Evolutionary conservation across 2,329 filamentous ascomycete genomes (phyloP).

Genomic region (Cladosporium halotolerans): DNA sequence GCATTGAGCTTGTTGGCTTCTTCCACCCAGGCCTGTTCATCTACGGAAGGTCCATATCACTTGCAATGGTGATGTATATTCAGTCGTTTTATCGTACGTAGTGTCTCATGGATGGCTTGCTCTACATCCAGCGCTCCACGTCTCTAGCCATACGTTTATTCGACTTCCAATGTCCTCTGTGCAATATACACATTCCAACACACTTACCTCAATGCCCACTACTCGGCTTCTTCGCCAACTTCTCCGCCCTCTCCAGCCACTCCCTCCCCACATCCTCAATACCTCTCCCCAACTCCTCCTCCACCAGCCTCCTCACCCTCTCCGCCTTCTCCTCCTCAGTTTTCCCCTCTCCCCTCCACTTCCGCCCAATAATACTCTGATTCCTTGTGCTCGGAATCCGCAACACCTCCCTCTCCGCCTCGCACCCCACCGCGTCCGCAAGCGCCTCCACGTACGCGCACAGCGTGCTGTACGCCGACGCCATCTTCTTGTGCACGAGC

Average conservation of each 20-base stretch:
- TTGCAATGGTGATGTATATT: too few relatives aligned
- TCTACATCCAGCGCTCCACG: too few relatives aligned
- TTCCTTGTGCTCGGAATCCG: conserved; percentile 91
- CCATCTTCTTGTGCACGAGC: conserved; percentile 31
- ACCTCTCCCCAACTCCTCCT: conserved; percentile 45
- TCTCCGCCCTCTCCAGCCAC: conserved; percentile 48
- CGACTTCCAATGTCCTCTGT: too few relatives aligned
- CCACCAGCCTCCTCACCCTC: conserved; percentile 58
- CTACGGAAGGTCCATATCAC: too few relatives aligned
- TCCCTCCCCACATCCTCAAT: conserved; percentile 39
- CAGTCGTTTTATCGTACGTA: too few relatives aligned
- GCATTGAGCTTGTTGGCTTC: too few relatives aligned
- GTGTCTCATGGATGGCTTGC: too few relatives aligned
- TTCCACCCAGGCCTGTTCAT: too few relatives aligned
- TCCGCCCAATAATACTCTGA: conserved; percentile 67
- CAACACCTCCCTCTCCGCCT: conserved; percentile 75
- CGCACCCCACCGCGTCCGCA: conserved; percentile 65
- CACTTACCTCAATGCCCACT: conserved; percentile 34
- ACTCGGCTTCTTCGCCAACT: conserved; percentile 41
- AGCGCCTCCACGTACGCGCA: conserved; percentile 71
- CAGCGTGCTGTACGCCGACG: conserved; percentile 75
- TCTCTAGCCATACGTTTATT: too few relatives aligned
- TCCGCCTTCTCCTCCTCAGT: conserved; percentile 51
- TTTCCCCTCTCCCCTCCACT: not conserved
- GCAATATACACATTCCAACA: too few relatives aligned